Evolutionary conservation across 805 yeast genomes (phyloP).

Genomic region (Wickerhamiella shivajii): DNA sequence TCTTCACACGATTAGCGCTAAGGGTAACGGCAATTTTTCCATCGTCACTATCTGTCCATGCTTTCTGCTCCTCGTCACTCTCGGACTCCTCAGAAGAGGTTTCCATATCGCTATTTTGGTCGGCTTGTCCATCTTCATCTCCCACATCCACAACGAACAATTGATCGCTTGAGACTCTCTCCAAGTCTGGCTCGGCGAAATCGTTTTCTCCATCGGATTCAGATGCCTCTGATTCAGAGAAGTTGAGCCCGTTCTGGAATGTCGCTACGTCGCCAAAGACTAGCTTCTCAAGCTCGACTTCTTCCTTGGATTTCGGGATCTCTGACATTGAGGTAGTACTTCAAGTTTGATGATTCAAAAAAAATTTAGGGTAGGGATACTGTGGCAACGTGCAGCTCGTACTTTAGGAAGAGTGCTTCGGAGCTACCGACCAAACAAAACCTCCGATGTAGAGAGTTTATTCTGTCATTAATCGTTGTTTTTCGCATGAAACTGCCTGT

Average conservation of each 20-base stretch:
- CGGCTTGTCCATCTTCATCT: constrained; percentile 23
- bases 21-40: constrained; percentile 55
- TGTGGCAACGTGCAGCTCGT: too few species aligned
- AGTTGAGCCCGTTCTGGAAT: constrained; percentile 48
- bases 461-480: too few species aligned
- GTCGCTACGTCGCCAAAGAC: constrained; percentile 84
- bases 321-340: constrained; percentile 27
- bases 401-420: too few species aligned
- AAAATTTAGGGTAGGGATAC: constrained; percentile 11
- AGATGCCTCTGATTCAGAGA: constrained; percentile 41
- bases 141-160: constrained; percentile 43
- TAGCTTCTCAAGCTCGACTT: constrained; percentile 57
- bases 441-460: too few species aligned
- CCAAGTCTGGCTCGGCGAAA: constrained; percentile 21
- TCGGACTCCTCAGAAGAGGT: constrained; percentile 23
- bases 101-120: constrained; percentile 26
- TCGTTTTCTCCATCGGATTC: constrained; percentile 21
- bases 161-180: constrained; percentile 32
- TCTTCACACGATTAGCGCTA: constrained; percentile 43
- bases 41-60: constrained; percentile 87
- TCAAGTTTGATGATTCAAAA: constrained; percentile 5
- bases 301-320: constrained; percentile 82
- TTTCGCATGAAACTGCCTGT: too few species aligned
- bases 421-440: too few species aligned
- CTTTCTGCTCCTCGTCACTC: constrained; percentile 28